A percentile compares a stretch with the other conserved stretches of the same genome.
These are phyloP conservation scores for Arabis hirsuta DNA, from an alignment of 345 rosid species.

Conservation along the genomic window DNA sequence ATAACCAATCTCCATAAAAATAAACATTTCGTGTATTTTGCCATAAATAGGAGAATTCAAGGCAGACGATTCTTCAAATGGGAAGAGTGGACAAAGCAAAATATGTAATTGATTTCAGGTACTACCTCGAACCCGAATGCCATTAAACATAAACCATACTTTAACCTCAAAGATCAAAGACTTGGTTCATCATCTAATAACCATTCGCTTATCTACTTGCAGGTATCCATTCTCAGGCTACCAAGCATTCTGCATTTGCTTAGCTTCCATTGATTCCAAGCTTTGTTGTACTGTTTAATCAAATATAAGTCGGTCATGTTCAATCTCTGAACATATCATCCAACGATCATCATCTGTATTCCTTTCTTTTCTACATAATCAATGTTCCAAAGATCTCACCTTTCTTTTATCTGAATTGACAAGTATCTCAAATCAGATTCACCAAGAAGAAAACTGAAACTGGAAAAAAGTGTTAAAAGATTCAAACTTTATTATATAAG, in stretches of 20 bases:
- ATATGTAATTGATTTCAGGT: slow-evolving; percentile 91
- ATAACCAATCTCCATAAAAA: slow-evolving; percentile 6
- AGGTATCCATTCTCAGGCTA: slow-evolving; percentile 88
- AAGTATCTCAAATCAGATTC: slow-evolving; percentile 18
- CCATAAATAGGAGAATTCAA: slow-evolving; percentile 56
- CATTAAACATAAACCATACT: background rate
- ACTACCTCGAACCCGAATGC: background rate
- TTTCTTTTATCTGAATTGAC: background rate
- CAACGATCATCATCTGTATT: slow-evolving; percentile 28
- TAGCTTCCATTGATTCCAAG: slow-evolving; percentile 90
- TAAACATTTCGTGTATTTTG: slow-evolving; percentile 19
- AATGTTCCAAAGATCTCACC: background rate
- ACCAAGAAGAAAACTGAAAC: slow-evolving; percentile 2
- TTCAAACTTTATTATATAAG: slow-evolving; percentile 37
- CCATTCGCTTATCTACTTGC: slow-evolving; percentile 30
- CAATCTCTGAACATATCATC: slow-evolving; percentile 55
- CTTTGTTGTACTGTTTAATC: slow-evolving; percentile 77
- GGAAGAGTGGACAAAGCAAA: slow-evolving; percentile 77
- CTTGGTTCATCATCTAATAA: background rate
- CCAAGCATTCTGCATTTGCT: slow-evolving; percentile 85
- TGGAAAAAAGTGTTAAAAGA: background rate
- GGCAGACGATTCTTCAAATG: slow-evolving; percentile 83
- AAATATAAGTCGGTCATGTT: slow-evolving; percentile 38
- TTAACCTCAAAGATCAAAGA: background rate
- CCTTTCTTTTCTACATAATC: slow-evolving; percentile 16